Percentiles rank a stretch among this genome's conserved stretches.
Evolutionary conservation across 179 eudicot genomes (phyloP).

Genomic region (Pouteria campechiana): DNA sequence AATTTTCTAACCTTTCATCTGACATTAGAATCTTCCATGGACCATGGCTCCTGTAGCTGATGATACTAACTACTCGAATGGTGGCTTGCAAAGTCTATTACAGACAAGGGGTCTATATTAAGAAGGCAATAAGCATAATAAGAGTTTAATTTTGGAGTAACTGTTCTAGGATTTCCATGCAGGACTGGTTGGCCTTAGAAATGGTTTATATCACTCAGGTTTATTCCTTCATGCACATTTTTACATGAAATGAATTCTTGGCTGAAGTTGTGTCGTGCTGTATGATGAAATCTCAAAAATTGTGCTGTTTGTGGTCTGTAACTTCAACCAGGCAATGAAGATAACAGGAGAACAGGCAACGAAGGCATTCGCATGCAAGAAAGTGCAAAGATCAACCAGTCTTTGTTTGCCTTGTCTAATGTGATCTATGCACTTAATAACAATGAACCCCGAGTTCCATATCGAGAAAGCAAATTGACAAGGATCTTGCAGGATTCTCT

Average conservation of each 20-base stretch:
- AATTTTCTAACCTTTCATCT: too few relatives aligned
- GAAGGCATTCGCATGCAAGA: conserved; percentile 88
- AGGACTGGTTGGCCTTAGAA: too few relatives aligned
- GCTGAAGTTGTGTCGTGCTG: neutral
- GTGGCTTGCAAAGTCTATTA: too few relatives aligned
- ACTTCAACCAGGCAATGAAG: conserved; percentile 73
- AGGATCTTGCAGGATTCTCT: conserved; percentile 91
- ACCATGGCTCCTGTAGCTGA: too few relatives aligned
- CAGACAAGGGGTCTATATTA: too few relatives aligned
- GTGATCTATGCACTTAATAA: conserved; percentile 85
- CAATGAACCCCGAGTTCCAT: conserved; percentile 60
- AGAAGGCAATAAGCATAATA: too few relatives aligned
- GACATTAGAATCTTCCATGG: too few relatives aligned
- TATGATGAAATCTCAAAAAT: neutral
- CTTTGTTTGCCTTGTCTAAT: conserved; percentile 75
- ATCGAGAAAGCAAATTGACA: conserved; percentile 86
- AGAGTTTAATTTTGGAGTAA: too few relatives aligned
- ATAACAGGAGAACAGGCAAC: conserved; percentile 71
- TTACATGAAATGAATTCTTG: neutral
- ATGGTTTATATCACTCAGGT: too few relatives aligned
- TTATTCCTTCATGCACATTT: too few relatives aligned
- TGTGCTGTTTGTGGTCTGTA: conserved; percentile 3
- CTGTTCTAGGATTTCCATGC: too few relatives aligned
- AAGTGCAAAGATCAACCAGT: conserved; percentile 86
- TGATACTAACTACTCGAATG: too few relatives aligned